Evolutionary conservation across 768 basidiomycete genomes (phyloP), one percentile per base, ranked within the genome.

Genomic region (Russula emetica): DNA sequence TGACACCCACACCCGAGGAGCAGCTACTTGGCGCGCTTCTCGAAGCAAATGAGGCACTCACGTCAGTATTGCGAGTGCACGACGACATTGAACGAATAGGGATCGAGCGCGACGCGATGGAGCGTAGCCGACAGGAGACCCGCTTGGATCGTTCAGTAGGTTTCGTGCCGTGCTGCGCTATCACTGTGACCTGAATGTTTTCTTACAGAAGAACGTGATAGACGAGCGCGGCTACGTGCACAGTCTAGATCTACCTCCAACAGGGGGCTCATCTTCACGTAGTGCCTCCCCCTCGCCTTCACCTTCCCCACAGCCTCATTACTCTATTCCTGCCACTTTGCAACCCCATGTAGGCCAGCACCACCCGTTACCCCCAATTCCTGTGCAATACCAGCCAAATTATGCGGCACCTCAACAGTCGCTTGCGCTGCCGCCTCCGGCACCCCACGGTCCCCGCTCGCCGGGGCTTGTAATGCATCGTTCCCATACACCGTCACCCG

Each of bases 401-500:
- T 55, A 71, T 72, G 42, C 63, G 69, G 69, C 56, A 66, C 72
- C 61, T 9, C 72, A 75, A 20, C 74, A 71, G 24, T 73, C 76
- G 6, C 80, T 89, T 26, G 85, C 82, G 0, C 85, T 87, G 2
- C 90, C 88, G 1, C 86, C 84, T 22, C 77, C 80, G 13, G 84
- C 83, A 2, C 88, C 89, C 1, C 80, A 86, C 57, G 90, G 90
- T 1, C 90, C 90, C 34, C 87, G 88, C 26, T 82, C 79, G 1
- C 88, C 85, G 1, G 78, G 77, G 10, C 82, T 79, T 53, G 45
- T 72, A 0, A 68, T 74, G 44, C 64, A 76, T 8, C 77, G 79
- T 9, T 87, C 90, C 16, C 80, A 87, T 32, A 85, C 88, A n/a
- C 88, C 92, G 14, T 90, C 90, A 10, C 90, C 87, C 2, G 82